Conservation (phyloP, 2,329 filamentous ascomycete species). For the Exophiala bonariae region DNA sequence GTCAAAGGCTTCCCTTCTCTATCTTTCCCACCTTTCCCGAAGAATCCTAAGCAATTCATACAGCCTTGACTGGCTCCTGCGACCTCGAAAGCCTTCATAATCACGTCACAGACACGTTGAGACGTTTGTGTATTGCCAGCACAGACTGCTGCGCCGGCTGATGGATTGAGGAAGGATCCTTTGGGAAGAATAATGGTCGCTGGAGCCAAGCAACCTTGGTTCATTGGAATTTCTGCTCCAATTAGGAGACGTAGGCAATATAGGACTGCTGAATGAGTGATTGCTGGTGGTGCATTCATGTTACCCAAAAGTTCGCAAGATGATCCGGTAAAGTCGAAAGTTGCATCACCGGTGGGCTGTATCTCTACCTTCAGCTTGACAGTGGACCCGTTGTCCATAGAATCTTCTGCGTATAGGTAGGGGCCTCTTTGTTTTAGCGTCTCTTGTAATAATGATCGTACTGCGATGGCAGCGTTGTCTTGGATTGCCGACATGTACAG, state of each 20-base stretch:
- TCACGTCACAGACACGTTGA: constrained; percentile 33
- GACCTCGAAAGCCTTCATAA: constrained; percentile 35
- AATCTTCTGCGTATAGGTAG: constrained; percentile 35
- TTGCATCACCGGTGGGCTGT: constrained; percentile 32
- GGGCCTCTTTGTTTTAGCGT: constrained; percentile 22
- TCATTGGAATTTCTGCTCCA: constrained; percentile 33
- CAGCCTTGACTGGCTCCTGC: constrained; percentile 31
- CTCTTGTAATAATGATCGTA: constrained; percentile 33
- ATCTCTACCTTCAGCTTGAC: constrained; percentile 38
- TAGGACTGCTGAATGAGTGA: constrained; percentile 38
- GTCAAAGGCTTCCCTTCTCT: constrained; percentile 45
- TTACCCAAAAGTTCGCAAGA: constrained; percentile 35
- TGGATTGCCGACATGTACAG: constrained; percentile 44
- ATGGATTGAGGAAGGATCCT: constrained; percentile 33
- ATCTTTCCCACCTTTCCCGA: constrained; percentile 25
- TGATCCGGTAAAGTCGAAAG: constrained; percentile 45
- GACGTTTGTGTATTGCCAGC: constrained; percentile 32
- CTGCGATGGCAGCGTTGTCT: constrained; percentile 35
- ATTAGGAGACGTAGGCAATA: constrained; percentile 33
- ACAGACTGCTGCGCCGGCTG: constrained; percentile 29
- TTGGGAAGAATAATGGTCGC: constrained; percentile 29
- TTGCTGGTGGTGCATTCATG: constrained; percentile 40
- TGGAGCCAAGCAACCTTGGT: constrained; percentile 33
- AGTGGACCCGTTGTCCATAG: constrained; percentile 43
- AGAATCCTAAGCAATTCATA: constrained; percentile 34